A percentile compares a stretch with the other conserved stretches of the same genome.
phyloP scores from a whole-genome alignment of 192 early-diverging fungal genomes.

The Martensiomyces pterosporus region DNA sequence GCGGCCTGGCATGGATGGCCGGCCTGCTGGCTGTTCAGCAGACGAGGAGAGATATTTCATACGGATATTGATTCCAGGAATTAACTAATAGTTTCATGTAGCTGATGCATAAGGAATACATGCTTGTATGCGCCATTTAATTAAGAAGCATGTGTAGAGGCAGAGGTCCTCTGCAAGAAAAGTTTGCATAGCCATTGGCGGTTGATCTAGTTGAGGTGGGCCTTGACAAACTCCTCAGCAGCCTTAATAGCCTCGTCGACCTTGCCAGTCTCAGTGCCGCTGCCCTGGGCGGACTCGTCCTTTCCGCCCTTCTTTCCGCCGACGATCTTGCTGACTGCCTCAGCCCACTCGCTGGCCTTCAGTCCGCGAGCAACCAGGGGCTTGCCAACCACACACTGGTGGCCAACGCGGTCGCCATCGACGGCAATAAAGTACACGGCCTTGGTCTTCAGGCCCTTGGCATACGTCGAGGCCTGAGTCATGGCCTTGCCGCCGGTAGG shows the following conservation, averaged over 20 bases:
- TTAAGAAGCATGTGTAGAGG: too few species aligned
- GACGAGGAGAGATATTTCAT: too few species aligned
- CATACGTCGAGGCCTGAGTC: conserved; percentile 66
- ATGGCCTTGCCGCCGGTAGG: conserved; percentile 83
- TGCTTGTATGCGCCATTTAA: too few species aligned
- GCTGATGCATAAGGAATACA: too few species aligned
- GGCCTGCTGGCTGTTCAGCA: too few species aligned
- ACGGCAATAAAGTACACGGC: conserved; percentile 80
- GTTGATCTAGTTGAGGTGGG: conserved; percentile 45
- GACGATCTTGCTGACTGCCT: conserved; percentile 72
- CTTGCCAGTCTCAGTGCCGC: conserved; percentile 62
- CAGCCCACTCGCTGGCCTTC: conserved; percentile 90
- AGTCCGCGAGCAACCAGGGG: conserved; percentile 69
- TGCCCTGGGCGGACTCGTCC: conserved; percentile 89
- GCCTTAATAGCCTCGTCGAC: conserved; percentile 71
- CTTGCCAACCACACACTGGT: conserved; percentile 82
- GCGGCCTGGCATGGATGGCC: too few species aligned
- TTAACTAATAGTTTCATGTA: too few species aligned
- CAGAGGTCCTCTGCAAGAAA: too few species aligned
- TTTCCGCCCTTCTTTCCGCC: conserved; percentile 95
- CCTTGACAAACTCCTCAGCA: conserved; percentile 72
- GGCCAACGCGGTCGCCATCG: conserved; percentile 71
- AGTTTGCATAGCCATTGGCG: too few species aligned
- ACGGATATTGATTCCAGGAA: too few species aligned
- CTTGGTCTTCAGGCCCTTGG: conserved; percentile 80